These are phyloP conservation scores for Cucurbita pepo DNA, from an alignment of 306 rosid species.

Conservation along the genomic window DNA sequence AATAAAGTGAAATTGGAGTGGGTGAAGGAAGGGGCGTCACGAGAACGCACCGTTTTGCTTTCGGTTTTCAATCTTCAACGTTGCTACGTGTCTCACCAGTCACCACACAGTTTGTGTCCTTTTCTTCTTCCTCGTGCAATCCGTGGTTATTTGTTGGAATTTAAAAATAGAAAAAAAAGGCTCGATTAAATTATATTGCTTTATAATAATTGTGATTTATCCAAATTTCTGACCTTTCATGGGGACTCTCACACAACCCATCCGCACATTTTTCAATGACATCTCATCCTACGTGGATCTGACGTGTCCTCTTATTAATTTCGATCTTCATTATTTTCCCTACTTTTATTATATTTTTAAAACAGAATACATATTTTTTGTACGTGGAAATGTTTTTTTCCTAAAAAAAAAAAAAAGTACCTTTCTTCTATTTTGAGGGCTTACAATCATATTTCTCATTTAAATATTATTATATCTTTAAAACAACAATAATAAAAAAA, in stretches of 20 bases:
- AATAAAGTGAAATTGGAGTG: not conserved
- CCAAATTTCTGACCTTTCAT: not conserved
- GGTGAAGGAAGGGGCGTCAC: not conserved
- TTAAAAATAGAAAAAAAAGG: not conserved
- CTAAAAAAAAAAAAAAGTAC: not conserved
- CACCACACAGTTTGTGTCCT: not conserved
- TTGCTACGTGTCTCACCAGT: not conserved
- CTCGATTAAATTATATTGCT: not conserved
- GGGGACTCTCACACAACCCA: not conserved
- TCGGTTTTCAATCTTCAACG: not conserved
- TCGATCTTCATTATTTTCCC: too few species aligned
- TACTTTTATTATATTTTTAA: too few species aligned
- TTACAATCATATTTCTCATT: not conserved
- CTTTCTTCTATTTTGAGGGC: not conserved
- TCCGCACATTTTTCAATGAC: not conserved
- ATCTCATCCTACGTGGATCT: not conserved
- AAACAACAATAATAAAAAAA: not conserved
- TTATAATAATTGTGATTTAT: not conserved
- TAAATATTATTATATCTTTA: not conserved
- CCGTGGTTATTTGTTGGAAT: not conserved
- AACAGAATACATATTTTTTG: not conserved
- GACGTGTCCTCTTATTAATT: not conserved
- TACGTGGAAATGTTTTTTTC: not conserved
- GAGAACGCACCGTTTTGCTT: slow-evolving; percentile 1
- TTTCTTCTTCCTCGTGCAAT: not conserved